phyloP scores from a whole-genome alignment of 2,329 filamentous ascomycete genomes.

The Penicillium sp. region DNA sequence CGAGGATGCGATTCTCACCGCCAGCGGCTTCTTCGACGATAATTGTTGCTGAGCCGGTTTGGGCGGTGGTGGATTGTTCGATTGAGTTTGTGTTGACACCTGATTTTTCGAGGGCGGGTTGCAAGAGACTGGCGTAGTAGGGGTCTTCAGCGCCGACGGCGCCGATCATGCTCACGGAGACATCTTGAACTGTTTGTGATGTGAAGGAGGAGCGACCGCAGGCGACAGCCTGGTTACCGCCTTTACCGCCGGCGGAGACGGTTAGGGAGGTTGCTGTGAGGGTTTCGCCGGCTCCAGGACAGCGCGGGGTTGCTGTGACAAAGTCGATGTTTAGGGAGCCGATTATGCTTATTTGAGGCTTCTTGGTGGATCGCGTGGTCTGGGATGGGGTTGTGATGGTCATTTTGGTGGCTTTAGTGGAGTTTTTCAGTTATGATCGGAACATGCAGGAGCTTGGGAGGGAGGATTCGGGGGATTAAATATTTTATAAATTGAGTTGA shows the following conservation, averaged over 20 bases:
- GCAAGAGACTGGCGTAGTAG: conserved; percentile 58
- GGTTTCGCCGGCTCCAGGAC: conserved; percentile 78
- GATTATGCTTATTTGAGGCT: conserved; percentile 65
- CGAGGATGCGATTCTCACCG: conserved; percentile 67
- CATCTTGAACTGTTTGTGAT: conserved; percentile 39
- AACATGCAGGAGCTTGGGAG: not conserved
- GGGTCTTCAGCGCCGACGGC: conserved; percentile 61
- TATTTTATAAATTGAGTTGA: too few species aligned
- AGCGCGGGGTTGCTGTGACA: conserved; percentile 74
- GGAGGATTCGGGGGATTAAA: not conserved
- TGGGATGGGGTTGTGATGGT: conserved; percentile 1
- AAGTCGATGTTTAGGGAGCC: conserved; percentile 90
- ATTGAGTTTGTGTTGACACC: conserved; percentile 60
- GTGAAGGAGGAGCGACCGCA: conserved; percentile 23
- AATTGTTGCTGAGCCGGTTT: conserved; percentile 59
- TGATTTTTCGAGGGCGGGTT: conserved; percentile 53
- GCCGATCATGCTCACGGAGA: conserved; percentile 64
- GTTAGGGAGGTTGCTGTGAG: conserved; percentile 71
- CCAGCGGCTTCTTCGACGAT: conserved; percentile 65
- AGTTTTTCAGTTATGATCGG: not conserved
- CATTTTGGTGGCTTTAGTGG: conserved; percentile 7
- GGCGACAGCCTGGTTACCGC: conserved; percentile 25
- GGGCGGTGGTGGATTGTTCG: conserved; percentile 45
- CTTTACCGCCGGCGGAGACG: conserved; percentile 52
- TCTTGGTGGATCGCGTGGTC: not conserved